phyloP scores from a whole-genome alignment of 495 filamentous ascomycete genomes.

The Penicillium robsamsonii region DNA sequence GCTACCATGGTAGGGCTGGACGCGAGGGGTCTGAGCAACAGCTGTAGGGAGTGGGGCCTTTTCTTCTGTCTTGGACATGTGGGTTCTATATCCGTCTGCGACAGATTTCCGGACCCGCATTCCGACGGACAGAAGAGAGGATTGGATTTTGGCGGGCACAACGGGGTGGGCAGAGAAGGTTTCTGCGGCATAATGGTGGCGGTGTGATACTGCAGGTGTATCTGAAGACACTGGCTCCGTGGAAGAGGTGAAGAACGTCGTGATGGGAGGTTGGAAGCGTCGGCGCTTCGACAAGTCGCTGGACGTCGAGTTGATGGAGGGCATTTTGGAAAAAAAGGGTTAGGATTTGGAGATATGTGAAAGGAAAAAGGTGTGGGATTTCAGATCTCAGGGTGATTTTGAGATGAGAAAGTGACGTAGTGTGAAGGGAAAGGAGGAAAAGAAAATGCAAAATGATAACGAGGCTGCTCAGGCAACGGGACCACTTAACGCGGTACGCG shows the following conservation, averaged over 20 bases:
- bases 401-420: conserved; percentile 6
- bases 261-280: conserved; percentile 50
- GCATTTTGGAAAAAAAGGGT: conserved; percentile 13
- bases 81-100: conserved; percentile 86
- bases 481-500: conserved; percentile 6
- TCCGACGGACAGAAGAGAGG: conserved; percentile 79
- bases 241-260: conserved; percentile 38
- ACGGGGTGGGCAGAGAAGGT: conserved; percentile 45
- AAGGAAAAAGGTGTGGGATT: conserved; percentile 1
- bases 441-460: conserved; percentile 9
- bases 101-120: conserved; percentile 92
- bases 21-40: conserved; percentile 16
- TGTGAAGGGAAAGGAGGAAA: conserved; percentile 4
- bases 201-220: conserved; percentile 32
- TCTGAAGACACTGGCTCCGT: conserved; percentile 16
- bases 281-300: conserved; percentile 39
- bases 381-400: not conserved
- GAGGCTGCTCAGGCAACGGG: conserved; percentile 6
- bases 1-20: conserved; percentile 19
- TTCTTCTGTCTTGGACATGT: conserved; percentile 29
- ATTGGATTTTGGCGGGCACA: conserved; percentile 64
- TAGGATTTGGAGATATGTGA: not conserved
- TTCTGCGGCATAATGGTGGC: conserved; percentile 40
- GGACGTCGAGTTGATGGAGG: conserved; percentile 18
- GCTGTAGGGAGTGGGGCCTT: conserved; percentile 25